Base-by-base conservation (phyloP, 345 rosid genomes). In the Bruguiera parviflora region DNA sequence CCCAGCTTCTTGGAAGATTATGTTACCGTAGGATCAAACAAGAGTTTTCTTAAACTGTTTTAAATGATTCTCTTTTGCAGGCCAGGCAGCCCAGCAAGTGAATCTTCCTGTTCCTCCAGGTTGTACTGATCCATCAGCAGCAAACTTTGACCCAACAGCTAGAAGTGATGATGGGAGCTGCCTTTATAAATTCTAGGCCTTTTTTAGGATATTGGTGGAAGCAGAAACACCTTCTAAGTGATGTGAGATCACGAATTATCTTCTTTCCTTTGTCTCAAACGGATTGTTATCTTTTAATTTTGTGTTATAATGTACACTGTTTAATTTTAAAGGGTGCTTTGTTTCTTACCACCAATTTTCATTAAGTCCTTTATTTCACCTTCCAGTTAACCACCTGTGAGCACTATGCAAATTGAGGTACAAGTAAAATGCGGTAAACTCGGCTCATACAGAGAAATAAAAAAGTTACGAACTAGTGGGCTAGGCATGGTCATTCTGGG, bases 91-190 rank as follows among this genome's bases (percentile, higher is more conserved):
- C 3, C 98, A 94, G 78, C 97, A 89, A 76, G 80, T 89, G 29
- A 73, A 65, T 20, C 0, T 94, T 6, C 93, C 98, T 2, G 85
- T 87, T 52, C 93, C 96, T 27, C 95, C 89, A 82, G 96, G 97
- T 0, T 94, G 97, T 70, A 88, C 96, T 22, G 96, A 94, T 75
- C 91, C 81, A 13, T 21, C 0, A 21, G 96, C 97, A 10, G 5
- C 24, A 5, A 89, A 94, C 87, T 91, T 75, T 74, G 97, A 94
- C 78, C 97, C 98, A 58, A 89, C 95, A 11, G 96, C 95, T 8
- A 87, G 99, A 78, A 91, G 93, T 81, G 97, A 95, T 58, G 95
- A 95, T 83, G 97, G 97, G 77, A 95, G 80, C 79, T 89, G 97
- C 78, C 65, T 10, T 46, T 95, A 87, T 74, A 58, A 71, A 33